Evolutionary conservation across 306 rosid species (phyloP), one percentile per base, ranked within the genome.

Genomic region (Corylus avellana): DNA sequence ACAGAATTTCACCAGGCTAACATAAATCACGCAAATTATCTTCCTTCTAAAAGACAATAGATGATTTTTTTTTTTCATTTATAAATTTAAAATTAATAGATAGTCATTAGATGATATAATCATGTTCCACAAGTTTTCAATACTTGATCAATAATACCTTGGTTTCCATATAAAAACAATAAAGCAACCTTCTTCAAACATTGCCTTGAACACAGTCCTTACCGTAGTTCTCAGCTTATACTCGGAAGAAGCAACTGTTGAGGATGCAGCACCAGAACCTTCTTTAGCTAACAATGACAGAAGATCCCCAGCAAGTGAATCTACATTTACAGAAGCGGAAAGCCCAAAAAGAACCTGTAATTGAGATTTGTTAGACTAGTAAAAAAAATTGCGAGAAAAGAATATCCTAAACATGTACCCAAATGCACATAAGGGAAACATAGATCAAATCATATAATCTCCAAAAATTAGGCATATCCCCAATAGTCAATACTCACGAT

Each of bases 261-360:
- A 84, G 22, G 88, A 83, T 70, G 49, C 63, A 78, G 56, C 81
- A 7, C 62, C 77, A 44, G 89, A 62, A 29, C 81, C 66, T 44
- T 89, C 89, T 10, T 78, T 64, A 67, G 93, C 79, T 77, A 95
- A 75, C 37, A 90, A 83, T 1, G 92, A 86, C 68, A 88, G 82
- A 68, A 96, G 79, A 83, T 93, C 98, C 7, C n/a, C 82, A 16
- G 89, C 84, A 75, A 96, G 87, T 35, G 90, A 85, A 78, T 86
- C 84, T 70, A 95, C 75, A 85, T 89, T 85, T 80, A 72, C 92
- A 50, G 88, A 81, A 51, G 91, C 91, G 17, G 91, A 85, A 14
- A 96, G 99, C 63, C 90, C 91, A 72, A 96, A 91, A 42, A 93
- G 92, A 84, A 95, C 94, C 99, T 95, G 84, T 49, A 25, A 86